A percentile compares a stretch with the other conserved stretches of the same genome.
Evolutionary conservation across 2,329 filamentous ascomycete species (phyloP).

Genomic region (Onygena corvina): DNA sequence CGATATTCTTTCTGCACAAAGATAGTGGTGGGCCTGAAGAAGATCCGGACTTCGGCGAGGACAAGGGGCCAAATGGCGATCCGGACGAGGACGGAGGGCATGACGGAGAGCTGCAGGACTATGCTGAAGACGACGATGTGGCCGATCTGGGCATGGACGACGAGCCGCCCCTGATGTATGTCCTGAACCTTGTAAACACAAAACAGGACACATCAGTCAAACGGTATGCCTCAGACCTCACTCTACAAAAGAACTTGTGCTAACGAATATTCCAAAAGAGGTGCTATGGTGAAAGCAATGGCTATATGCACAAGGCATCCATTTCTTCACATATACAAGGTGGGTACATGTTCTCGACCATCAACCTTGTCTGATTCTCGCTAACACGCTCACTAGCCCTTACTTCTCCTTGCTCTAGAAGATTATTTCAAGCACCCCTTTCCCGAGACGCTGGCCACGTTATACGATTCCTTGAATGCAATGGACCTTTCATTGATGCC

Average conservation of each 20-base stretch:
- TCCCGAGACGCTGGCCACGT: constrained; percentile 70
- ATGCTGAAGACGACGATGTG: constrained; percentile 35
- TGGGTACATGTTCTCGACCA: constrained; percentile 27
- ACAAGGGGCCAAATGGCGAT: constrained; percentile 40
- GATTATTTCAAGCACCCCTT: constrained; percentile 93
- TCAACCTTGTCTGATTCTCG: not conserved
- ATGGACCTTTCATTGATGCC: constrained; percentile 97
- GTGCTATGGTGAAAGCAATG: constrained; percentile 95
- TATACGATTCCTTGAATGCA: constrained; percentile 86
- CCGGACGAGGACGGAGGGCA: constrained; percentile 18
- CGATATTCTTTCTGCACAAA: constrained; percentile 96
- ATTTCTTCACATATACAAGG: constrained; percentile 98
- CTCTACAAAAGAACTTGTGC: not conserved
- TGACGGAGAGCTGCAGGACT: constrained; percentile 37
- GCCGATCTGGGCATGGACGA: constrained; percentile 59
- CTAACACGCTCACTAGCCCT: constrained; percentile 46
- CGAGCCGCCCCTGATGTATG: constrained; percentile 88
- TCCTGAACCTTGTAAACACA: constrained; percentile 93
- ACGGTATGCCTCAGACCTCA: constrained; percentile 36
- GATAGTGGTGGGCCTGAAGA: constrained; percentile 77
- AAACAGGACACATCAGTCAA: constrained; percentile 91
- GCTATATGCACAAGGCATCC: constrained; percentile 96
- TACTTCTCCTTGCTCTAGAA: constrained; percentile 79
- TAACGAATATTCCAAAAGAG: constrained; percentile 40
- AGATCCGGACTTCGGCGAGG: constrained; percentile 49